Evolutionary conservation across 306 rosid genomes (phyloP), one percentile per base, ranked within the genome.

Genomic region (Castanea crenata): DNA sequence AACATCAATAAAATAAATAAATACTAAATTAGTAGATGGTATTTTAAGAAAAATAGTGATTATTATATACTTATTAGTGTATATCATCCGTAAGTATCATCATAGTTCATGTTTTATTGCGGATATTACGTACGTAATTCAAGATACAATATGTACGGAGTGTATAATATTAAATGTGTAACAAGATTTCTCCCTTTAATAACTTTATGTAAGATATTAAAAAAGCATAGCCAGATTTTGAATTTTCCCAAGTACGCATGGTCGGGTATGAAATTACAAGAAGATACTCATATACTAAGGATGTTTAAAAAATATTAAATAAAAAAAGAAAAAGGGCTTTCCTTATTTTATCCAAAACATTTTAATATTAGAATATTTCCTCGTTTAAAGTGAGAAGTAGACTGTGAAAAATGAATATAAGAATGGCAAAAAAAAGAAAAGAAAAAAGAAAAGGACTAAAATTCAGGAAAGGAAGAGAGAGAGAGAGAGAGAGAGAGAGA

Each of bases 141-240:
- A 38, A 2, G 11, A 38, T 2, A 7, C 0, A 0, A 38, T 7
- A 0, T 2, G 11, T 38, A 2, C 3, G 0, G 2, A 38, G 11
- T 7, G 11, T 38, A 7, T 8, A 38, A 38, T 2, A 38, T 38
- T 41, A 12, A 41, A 8, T 41, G 46, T 41, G 12, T 41, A 8
- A 41, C 12, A 41, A 41, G 46, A 41, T 41, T 41, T 41, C 2
- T 41, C 11, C 0, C 0, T 38, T 11, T 38, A 38, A 2, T 38
- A 2, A 38, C 11, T 41, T 11, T 3, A 8, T 41, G 46, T 7
- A 58, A 21, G 5, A 9, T 25, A 23, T 61, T 61, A 0, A 11
- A 1, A 61, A 61, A 3, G 0, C 10, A 27, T 16, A 13, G 20
- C 38, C 69, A 62, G 41, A 27, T 27, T 5, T 62, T 27, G 41